Percentiles rank a stretch among this genome's conserved stretches.
Evolutionary conservation across 1,139 yeast species (phyloP).

Genomic region (Yarrowia galli): DNA sequence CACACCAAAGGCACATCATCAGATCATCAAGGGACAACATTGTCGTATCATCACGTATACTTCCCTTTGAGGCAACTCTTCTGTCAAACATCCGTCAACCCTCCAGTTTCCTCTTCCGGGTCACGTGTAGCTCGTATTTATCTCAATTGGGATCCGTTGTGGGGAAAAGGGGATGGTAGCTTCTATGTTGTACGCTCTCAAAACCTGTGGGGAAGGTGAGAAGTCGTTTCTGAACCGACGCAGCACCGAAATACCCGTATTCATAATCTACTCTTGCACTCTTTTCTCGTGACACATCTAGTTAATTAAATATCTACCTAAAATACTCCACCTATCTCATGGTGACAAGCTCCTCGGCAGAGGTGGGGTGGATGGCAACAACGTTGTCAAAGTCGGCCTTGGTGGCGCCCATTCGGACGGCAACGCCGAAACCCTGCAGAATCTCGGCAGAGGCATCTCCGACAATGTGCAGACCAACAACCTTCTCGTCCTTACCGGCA

Average conservation of each 20-base stretch:
- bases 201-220: too few species aligned
- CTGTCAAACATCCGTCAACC: neutral
- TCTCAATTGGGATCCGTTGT: neutral
- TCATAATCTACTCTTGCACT: too few species aligned
- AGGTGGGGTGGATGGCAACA: slow-evolving; percentile 98
- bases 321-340: slow-evolving; percentile 57
- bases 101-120: neutral
- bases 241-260: too few species aligned
- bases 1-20: too few species aligned
- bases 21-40: too few species aligned
- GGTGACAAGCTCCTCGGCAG: slow-evolving; percentile 97
- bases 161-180: too few species aligned
- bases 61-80: neutral
- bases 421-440: slow-evolving; percentile 97
- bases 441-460: slow-evolving; percentile 93
- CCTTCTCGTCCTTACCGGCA: slow-evolving; percentile 85
- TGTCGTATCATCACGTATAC: too few species aligned
- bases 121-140: neutral
- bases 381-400: slow-evolving; percentile 92
- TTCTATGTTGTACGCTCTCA: too few species aligned
- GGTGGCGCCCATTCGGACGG: slow-evolving; percentile 92
- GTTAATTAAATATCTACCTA: slow-evolving; percentile 13
- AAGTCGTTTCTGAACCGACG: too few species aligned
- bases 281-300: too few species aligned
- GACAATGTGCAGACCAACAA: slow-evolving; percentile 90